These are phyloP conservation scores for Diaporthe helianthi DNA, from an alignment of 2,329 filamentous ascomycete species.

Conservation along the genomic window DNA sequence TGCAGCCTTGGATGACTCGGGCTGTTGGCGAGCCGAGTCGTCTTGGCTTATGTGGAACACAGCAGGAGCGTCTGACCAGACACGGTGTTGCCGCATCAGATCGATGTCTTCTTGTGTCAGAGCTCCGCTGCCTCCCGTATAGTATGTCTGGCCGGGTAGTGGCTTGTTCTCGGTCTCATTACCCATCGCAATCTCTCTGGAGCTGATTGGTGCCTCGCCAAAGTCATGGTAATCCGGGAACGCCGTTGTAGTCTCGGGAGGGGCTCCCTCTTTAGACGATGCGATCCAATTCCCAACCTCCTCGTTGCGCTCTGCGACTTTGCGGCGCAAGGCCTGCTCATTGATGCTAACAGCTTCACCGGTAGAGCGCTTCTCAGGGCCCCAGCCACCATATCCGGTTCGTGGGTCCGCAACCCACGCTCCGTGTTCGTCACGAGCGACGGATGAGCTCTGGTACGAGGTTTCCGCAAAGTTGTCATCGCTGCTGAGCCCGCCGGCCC, in stretches of 20 bases:
- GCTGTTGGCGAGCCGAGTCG: slow-evolving; percentile 49
- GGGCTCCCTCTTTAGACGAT: slow-evolving; percentile 38
- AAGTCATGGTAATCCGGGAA: slow-evolving; percentile 31
- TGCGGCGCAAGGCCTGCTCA: slow-evolving; percentile 51
- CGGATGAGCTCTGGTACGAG: slow-evolving; percentile 34
- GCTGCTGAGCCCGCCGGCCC: slow-evolving; percentile 44
- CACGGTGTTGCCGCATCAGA: slow-evolving; percentile 55
- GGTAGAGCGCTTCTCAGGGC: slow-evolving; percentile 52
- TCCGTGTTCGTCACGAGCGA: slow-evolving; percentile 50
- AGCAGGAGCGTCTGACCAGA: slow-evolving; percentile 58
- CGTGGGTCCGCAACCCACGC: slow-evolving; percentile 49
- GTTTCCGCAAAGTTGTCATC: slow-evolving; percentile 44
- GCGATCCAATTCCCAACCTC: slow-evolving; percentile 60
- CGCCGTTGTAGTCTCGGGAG: slow-evolving; percentile 38
- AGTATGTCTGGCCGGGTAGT: slow-evolving; percentile 59
- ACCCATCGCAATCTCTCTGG: slow-evolving; percentile 53
- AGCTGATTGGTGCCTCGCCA: slow-evolving; percentile 47
- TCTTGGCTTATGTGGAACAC: slow-evolving; percentile 52
- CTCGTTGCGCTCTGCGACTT: slow-evolving; percentile 54
- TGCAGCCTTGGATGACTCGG: slow-evolving; percentile 58
- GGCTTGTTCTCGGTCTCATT: slow-evolving; percentile 58
- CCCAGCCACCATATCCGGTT: slow-evolving; percentile 55
- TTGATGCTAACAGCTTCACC: slow-evolving; percentile 58
- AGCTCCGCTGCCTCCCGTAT: slow-evolving; percentile 48
- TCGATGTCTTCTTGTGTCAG: slow-evolving; percentile 56